Evolutionary conservation across 495 filamentous ascomycete species (phyloP), one percentile per base, ranked within the genome.

Genomic region (Podospora tetraspora): DNA sequence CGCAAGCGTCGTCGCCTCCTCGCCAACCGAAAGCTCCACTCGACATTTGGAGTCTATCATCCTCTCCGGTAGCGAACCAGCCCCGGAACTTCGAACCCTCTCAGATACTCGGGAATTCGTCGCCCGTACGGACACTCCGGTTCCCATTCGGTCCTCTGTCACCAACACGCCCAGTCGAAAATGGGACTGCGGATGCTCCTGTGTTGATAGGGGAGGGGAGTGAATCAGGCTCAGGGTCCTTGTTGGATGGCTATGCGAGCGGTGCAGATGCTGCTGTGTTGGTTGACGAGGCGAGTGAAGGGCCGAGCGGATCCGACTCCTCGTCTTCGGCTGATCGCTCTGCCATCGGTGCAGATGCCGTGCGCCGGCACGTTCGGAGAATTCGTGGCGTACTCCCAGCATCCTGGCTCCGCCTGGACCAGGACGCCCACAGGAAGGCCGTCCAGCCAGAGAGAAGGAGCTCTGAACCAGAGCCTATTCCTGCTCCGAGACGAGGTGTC

Each of bases 381-480:
- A 94, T 94, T 59, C 88, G 88, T 64, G 94, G 94, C 43, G 93
- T 97, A 19, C 84, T 98, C 58, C 10, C 94, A 43, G 94, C 94
- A 6, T 97, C 94, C 3, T 97, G 91, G 90, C 83, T 96, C 59
- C 87, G 91, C 70, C 81, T 98, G 56, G 89, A 97, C 71, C 79
- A 82, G 63, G 76, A 78, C 67, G 70, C 75, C 27, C 63, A 74
- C n/a, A 71, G 67, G 61, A 58, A 65, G 61, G 77, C 61, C 72
- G 77, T 63, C 64, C 68, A 29, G 16, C 68, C 72, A 75, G 79
- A 67, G 70, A 83, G 72, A 72, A 83, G 66, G 73, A 82, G 76
- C 70, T 79, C 68, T 21, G 78, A 76, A 19, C 76, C 60, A 21
- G 72, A 73, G 6, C 74, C 73, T 13, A 73, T 81, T 56, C 73